A percentile compares a stretch with the other conserved stretches of the same genome.
These are phyloP conservation scores for Santalum album DNA, from an alignment of 164 flowering plant species.

Conservation along the genomic window DNA sequence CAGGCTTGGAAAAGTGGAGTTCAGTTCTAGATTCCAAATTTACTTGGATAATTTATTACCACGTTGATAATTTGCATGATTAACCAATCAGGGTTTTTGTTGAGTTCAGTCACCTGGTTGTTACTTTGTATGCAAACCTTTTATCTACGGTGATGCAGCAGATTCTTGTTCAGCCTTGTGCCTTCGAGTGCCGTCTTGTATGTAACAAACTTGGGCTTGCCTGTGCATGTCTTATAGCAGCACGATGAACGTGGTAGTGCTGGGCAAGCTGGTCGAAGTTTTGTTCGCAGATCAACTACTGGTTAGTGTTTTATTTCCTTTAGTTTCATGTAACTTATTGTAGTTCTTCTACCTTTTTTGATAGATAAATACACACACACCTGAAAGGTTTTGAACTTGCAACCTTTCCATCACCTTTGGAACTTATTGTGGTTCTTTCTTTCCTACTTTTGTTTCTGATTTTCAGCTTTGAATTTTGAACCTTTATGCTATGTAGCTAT, in stretches of 20 bases:
- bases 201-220: slow-evolving; percentile 67
- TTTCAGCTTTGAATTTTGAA: background rate
- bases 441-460: background rate
- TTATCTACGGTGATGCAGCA: slow-evolving; percentile 34
- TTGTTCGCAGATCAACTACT: slow-evolving; percentile 29
- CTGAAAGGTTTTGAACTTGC: too few relatives aligned
- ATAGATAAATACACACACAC: too few relatives aligned
- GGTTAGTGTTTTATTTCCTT: slow-evolving; percentile 28
- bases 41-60: background rate
- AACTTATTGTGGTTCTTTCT: background rate
- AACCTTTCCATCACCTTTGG: too few relatives aligned
- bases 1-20: too few relatives aligned
- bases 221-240: slow-evolving; percentile 82
- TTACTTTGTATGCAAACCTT: slow-evolving; percentile 26
- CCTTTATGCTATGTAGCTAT: too few relatives aligned
- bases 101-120: slow-evolving; percentile 20
- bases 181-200: slow-evolving; percentile 36
- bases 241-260: slow-evolving; percentile 79
- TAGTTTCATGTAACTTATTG: background rate
- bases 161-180: slow-evolving; percentile 40
- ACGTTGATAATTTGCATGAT: slow-evolving; percentile 1
- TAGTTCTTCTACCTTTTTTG: too few relatives aligned
- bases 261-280: slow-evolving; percentile 59
- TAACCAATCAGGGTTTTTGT: slow-evolving; percentile 6
- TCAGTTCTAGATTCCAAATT: too few relatives aligned